Base-by-base conservation (phyloP, 805 yeast genomes). In the Barnettozyma siamensis region DNA sequence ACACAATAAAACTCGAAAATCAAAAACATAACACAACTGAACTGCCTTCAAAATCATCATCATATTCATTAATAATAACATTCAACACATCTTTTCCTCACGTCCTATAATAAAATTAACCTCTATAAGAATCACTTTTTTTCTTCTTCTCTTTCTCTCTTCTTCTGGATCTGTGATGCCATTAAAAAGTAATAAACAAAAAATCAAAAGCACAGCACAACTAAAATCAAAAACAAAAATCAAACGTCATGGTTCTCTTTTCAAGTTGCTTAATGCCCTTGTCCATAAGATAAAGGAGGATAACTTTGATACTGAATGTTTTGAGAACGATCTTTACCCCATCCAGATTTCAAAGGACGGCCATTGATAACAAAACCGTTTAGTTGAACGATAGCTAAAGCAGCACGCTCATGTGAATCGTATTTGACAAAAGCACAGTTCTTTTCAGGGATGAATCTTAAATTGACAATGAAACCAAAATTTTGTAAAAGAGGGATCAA, bases 401-500 rank as follows among this genome's bases (percentile, higher is more conserved):
- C 94, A 5, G 96, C 96, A 45, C 87, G 71, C 54, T 88, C 95
- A 61, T 88, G 96, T 33, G 86, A 72, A 55, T 84, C 95, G 58
- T 80, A 87, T 62, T 82, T 83, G 47, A 85, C 91, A 67, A 88
- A 88, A 10, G 95, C 95, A 66, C 91, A 88, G 5, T 91, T 93
- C 48, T 76, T 76, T 42, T 87, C 94, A 8, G 88, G 83, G 49
- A 83, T 82, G 54, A 83, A 75, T 60, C 83, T 83, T 57, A 88
- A 77, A 51, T 84, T 93, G 43, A 84, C 80, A 56, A 88, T 83
- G 62, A 69, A 85, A 6, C 96, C 96, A 59, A 87, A 86, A 50
- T 75, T 80, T 57, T 80, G 89, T 47, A 87, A 64, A 40, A 87
- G 63, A 18, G 91, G 87, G 42, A 83, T 69, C 54, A 88, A 66